Conservation (phyloP, 345 rosid species). For the Syzygium aromaticum region DNA sequence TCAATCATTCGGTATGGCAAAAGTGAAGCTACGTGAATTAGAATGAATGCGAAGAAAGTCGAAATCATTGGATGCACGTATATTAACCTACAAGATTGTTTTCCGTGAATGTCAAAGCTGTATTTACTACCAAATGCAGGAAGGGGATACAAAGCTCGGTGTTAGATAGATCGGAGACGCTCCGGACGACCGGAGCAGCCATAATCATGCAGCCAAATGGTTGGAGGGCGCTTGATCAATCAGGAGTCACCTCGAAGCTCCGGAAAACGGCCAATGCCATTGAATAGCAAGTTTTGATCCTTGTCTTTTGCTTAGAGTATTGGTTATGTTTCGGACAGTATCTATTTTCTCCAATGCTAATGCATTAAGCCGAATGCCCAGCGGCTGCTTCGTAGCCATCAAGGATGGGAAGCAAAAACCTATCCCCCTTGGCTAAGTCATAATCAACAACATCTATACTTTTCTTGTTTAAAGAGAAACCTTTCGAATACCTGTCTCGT, state of each 20-base stretch:
- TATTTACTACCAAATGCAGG: constrained; percentile 12
- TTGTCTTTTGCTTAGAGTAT: neutral
- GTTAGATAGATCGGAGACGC: constrained; percentile 36
- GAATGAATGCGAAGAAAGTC: neutral
- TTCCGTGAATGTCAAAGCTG: neutral
- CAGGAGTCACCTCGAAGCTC: constrained; percentile 39
- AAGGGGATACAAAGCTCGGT: constrained; percentile 48
- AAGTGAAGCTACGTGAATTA: neutral
- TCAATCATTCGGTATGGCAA: neutral
- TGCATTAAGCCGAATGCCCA: neutral
- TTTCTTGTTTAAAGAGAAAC: neutral
- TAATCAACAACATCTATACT: neutral
- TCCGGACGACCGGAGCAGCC: constrained; percentile 39
- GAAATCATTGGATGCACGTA: neutral
- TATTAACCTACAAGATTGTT: neutral
- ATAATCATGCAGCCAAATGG: constrained; percentile 45
- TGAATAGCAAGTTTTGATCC: neutral
- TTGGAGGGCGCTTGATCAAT: constrained; percentile 54
- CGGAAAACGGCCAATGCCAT: constrained; percentile 21
- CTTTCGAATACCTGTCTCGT: neutral
- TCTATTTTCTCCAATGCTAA: neutral
- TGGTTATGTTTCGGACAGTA: neutral
- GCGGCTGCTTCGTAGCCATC: neutral
- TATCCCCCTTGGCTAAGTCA: neutral
- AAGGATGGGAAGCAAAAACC: neutral